These are phyloP conservation scores for Dactylellina cionopaga DNA, from an alignment of 2,329 filamentous ascomycete genomes.

Conservation along the genomic window DNA sequence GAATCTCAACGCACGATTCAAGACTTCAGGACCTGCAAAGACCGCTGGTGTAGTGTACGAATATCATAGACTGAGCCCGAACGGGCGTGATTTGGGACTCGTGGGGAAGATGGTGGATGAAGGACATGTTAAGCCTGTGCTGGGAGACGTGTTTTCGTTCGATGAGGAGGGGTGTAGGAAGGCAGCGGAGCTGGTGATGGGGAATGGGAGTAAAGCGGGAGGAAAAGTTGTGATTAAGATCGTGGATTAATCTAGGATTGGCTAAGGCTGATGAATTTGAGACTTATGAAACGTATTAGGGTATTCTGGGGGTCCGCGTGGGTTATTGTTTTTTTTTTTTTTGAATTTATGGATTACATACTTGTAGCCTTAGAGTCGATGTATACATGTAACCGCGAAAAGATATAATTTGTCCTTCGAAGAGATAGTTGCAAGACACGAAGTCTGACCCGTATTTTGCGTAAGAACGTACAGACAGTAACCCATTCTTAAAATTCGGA, in stretches of 20 bases:
- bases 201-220: conserved; percentile 34
- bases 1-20: conserved; percentile 35
- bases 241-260: background rate
- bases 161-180: conserved; percentile 31
- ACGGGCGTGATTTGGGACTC: conserved; percentile 33
- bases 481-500: too few relatives aligned
- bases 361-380: too few relatives aligned
- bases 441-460: too few relatives aligned
- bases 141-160: conserved; percentile 37
- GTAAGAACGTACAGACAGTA: too few relatives aligned
- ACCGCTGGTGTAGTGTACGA: conserved; percentile 17
- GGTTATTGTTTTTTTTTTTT: too few relatives aligned
- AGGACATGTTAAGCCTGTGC: conserved; percentile 37
- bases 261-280: background rate
- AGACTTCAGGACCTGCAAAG: conserved; percentile 15
- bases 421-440: too few relatives aligned
- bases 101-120: conserved; percentile 35
- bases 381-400: too few relatives aligned
- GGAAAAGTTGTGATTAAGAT: conserved; percentile 45
- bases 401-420: too few relatives aligned
- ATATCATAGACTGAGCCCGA: conserved; percentile 24
- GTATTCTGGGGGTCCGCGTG: too few relatives aligned
- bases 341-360: too few relatives aligned
- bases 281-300: background rate
- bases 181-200: conserved; percentile 37